phyloP scores from a whole-genome alignment of 805 yeast species.

The Crinitomyces ghanaensis region DNA sequence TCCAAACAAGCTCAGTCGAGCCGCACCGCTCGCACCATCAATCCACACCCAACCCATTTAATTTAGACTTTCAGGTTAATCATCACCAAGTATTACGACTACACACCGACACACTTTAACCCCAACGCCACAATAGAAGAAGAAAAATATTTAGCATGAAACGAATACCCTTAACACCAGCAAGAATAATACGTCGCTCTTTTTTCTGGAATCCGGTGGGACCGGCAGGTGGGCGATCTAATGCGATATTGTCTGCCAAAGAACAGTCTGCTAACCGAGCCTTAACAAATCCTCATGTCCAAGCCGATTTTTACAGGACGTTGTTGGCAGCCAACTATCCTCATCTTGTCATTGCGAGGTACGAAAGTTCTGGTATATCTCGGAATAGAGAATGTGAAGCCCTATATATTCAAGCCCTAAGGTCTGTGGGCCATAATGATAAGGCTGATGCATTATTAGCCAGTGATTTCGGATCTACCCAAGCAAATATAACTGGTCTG shows the following conservation, averaged over 20 bases:
- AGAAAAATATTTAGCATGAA: no score
- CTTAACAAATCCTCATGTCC: slow-evolving; percentile 54
- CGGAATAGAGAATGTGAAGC: slow-evolving; percentile 66
- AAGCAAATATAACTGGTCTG: slow-evolving; percentile 8
- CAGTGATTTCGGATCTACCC: slow-evolving; percentile 28
- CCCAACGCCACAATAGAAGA: no score
- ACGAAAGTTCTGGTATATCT: slow-evolving; percentile 89
- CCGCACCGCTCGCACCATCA: no score
- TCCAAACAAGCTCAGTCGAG: no score
- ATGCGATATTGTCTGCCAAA: slow-evolving; percentile 26
- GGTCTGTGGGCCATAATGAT: slow-evolving; percentile 60
- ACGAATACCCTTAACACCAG: no score
- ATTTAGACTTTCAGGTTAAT: no score
- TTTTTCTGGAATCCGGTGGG: no score
- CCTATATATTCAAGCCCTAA: slow-evolving; percentile 71
- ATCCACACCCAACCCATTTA: no score
- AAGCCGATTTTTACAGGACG: slow-evolving; percentile 72
- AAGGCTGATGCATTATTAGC: slow-evolving; percentile 63
- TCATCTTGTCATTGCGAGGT: slow-evolving; percentile 90
- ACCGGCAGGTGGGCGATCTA: no score
- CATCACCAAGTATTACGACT: no score
- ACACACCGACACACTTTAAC: no score
- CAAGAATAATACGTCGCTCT: no score
- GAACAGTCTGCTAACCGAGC: slow-evolving; percentile 85
- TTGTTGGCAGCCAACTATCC: slow-evolving; percentile 77